phyloP scores from a whole-genome alignment of 2,329 filamentous ascomycete genomes.

The Dothiorella sarmentorum region DNA sequence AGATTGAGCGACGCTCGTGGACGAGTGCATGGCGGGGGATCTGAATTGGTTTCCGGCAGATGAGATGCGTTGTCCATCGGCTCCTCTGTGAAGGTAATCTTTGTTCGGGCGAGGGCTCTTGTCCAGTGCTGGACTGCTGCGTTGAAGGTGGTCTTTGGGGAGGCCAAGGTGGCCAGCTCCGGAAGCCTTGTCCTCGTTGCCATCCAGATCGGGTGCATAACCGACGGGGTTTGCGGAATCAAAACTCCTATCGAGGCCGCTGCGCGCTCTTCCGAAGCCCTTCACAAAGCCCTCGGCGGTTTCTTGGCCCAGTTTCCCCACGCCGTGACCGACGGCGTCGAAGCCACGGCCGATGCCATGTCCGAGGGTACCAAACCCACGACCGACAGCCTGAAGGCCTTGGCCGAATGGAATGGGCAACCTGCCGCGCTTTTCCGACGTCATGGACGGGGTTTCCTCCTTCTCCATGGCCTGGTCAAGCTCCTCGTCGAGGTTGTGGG shows the following conservation, averaged over 20 bases:
- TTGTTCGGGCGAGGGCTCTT: conserved; percentile 2
- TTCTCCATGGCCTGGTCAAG: conserved; percentile 6
- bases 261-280: background rate
- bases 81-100: conserved; percentile 8
- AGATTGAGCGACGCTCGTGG: background rate
- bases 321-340: conserved; percentile 5
- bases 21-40: background rate
- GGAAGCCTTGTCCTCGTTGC: background rate
- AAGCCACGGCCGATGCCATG: conserved; percentile 15
- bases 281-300: background rate
- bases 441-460: background rate
- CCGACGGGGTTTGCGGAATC: background rate
- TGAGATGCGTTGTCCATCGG: background rate
- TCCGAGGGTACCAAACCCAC: background rate
- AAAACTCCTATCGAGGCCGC: background rate
- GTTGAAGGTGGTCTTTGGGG: background rate
- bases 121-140: background rate
- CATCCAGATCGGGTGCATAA: conserved; percentile 1
- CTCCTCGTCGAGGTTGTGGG: conserved; percentile 10
- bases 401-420: conserved; percentile 39
- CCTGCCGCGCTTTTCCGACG: conserved; percentile 23
- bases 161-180: background rate
- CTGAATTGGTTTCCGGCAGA: background rate
- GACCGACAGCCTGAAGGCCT: background rate
- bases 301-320: conserved; percentile 7